Conservation (phyloP, 1,139 yeast species). For the Entelexis sorbosivorans region DNA sequence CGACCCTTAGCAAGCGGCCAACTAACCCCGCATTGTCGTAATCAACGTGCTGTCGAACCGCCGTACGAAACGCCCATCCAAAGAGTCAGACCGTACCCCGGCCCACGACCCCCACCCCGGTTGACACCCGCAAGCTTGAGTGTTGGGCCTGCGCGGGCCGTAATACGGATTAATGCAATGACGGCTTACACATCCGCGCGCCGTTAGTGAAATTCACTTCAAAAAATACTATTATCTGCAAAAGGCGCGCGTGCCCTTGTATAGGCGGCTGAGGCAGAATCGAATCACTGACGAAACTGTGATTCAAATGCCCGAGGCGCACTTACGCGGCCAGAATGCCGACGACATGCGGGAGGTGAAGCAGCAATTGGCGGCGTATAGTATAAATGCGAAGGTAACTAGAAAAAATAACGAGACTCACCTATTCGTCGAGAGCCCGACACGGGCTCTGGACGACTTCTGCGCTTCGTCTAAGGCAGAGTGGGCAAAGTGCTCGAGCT, state of each 20-base stretch:
- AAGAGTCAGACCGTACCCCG: not conserved
- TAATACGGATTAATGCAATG: not conserved
- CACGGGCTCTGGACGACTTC: not conserved
- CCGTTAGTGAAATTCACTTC: too few species aligned
- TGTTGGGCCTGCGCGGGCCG: not conserved
- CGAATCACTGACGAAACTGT: too few species aligned
- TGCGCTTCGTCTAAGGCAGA: not conserved
- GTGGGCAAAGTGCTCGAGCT: slow-evolving; percentile 4
- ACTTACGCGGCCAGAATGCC: not conserved
- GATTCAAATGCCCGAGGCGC: not conserved
- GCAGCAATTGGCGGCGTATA: not conserved
- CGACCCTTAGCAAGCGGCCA: not conserved
- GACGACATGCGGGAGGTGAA: slow-evolving; percentile 1
- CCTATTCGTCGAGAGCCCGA: not conserved
- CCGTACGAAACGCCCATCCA: not conserved
- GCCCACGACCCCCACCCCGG: not conserved
- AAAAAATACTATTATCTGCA: not conserved
- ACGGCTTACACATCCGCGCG: not conserved
- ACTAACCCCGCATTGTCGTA: not conserved
- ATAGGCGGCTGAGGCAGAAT: too few species aligned
- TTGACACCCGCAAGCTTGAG: too few species aligned
- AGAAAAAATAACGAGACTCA: slow-evolving; percentile 8
- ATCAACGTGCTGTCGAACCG: not conserved
- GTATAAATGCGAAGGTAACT: slow-evolving; percentile 4
- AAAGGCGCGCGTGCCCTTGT: too few species aligned